A percentile compares a stretch with the other conserved stretches of the same genome.
phyloP scores from a whole-genome alignment of 148 eudicot genomes.

The Heliosperma pusillum region DNA sequence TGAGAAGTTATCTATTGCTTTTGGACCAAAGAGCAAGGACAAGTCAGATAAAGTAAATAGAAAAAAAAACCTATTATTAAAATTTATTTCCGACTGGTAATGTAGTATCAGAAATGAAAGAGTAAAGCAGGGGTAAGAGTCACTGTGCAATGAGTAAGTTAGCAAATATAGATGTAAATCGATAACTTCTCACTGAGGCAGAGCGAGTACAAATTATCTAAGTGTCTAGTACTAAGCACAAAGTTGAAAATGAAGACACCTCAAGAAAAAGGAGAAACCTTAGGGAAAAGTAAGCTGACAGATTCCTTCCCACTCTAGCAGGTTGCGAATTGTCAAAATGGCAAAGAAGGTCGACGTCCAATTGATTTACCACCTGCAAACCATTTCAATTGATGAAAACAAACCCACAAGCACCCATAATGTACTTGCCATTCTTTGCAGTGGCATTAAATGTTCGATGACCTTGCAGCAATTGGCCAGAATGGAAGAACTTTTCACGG shows the following conservation, averaged over 20 bases:
- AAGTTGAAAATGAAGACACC: conserved; percentile 39
- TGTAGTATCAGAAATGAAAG: no score
- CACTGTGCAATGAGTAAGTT: no score
- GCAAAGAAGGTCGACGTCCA: conserved; percentile 59
- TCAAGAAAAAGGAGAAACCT: conserved; percentile 60
- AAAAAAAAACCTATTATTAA: no score
- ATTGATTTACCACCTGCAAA: conserved; percentile 78
- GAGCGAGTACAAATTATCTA: neutral
- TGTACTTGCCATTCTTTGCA: neutral
- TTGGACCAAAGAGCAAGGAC: no score
- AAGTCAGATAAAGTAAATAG: no score
- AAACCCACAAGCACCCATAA: conserved; percentile 7
- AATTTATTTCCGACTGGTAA: no score
- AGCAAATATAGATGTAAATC: no score
- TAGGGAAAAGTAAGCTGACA: conserved; percentile 47
- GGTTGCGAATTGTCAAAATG: conserved; percentile 59
- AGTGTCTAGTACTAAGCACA: conserved; percentile 1
- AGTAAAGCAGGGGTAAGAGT: no score
- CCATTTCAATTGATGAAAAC: conserved; percentile 11
- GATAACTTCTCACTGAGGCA: no score
- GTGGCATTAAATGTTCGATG: conserved; percentile 4
- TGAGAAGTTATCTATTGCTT: no score
- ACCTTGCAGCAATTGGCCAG: conserved; percentile 96
- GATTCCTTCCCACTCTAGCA: conserved; percentile 54
- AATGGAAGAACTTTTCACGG: conserved; percentile 56